phyloP scores from a whole-genome alignment of 163 green algal species.

The Scenedesmus sp. region DNA sequence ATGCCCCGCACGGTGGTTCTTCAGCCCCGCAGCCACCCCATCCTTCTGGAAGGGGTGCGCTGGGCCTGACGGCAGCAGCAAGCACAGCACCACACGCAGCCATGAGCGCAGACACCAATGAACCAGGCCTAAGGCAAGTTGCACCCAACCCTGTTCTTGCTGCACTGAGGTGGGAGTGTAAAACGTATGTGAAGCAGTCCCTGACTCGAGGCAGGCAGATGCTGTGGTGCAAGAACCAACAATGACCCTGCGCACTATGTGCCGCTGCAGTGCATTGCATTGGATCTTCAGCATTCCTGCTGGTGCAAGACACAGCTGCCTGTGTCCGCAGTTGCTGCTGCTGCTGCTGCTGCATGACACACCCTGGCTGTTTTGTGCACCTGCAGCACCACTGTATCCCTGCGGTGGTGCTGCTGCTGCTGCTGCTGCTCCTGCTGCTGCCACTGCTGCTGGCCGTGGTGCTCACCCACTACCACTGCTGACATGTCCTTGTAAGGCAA shows the following conservation, averaged over 20 bases:
- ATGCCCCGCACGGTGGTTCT: slow-evolving; percentile 90
- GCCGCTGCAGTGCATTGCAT: no score
- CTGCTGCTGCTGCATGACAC: neutral
- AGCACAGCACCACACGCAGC: neutral
- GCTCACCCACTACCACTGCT: slow-evolving; percentile 82
- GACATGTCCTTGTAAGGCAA: slow-evolving; percentile 89
- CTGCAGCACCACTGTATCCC: neutral
- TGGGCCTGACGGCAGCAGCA: slow-evolving; percentile 65
- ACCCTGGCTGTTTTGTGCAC: neutral
- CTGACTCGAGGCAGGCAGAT: no score
- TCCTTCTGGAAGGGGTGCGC: slow-evolving; percentile 83
- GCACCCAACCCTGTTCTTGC: neutral
- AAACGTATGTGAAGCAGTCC: no score
- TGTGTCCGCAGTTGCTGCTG: neutral
- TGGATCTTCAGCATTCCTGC: no score
- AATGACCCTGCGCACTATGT: no score
- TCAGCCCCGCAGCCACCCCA: slow-evolving; percentile 77
- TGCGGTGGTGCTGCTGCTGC: neutral
- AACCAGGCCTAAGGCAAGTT: neutral
- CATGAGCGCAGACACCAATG: neutral
- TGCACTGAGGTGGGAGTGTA: neutral
- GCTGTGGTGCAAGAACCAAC: no score
- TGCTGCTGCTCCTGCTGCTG: neutral
- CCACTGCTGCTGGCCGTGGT: neutral
- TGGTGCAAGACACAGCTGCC: no score